Base-by-base conservation (phyloP, 2,329 filamentous ascomycete species). In the Penicillium psychrosexuale region DNA sequence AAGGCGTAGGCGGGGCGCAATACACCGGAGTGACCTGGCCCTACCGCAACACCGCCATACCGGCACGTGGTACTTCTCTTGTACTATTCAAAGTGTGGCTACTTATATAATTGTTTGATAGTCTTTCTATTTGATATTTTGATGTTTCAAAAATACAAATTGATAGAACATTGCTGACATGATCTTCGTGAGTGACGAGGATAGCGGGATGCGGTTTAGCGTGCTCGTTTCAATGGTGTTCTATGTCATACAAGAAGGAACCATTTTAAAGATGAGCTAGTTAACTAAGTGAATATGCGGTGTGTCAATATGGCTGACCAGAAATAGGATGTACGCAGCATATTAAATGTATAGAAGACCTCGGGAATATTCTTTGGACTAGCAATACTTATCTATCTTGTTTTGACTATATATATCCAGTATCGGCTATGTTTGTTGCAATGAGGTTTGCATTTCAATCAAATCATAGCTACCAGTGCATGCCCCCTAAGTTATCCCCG, bases 1-100 rank as follows among this genome's bases (percentile, higher is more conserved):
- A 43, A 51, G 58, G 47, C 33, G 49, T 47, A 53, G 55, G 56
- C 45, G 61, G 61, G 57, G 58, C 43, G 50, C 55, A 43, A 42
- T 60, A 61, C 56, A 40, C 37, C 28, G 46, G 51, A 44, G 51
- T 52, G 47, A 64, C 60, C 55, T 61, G 45, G 57, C 42, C 30
- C 7, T 47, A 53, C 44, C 53, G 53, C 52, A 39, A 52, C 43
- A 53, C 47, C 45, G 51, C 51, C 47, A 48, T 40, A 55, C 30
- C 30, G 49, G 60, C 61, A 65, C 55, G 60, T 64, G 58, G 61
- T 65, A 64, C 39, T 50, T 30, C 40, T 12, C 12, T 52, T 39
- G 61, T 60, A 61, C 56, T 57, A 48, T 48, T 51, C 15, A 55
- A 53, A 37, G 11, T 19, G 13, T 38, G 27, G 19, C 19, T 33